Percentiles rank a stretch among this genome's conserved stretches.
Evolutionary conservation across 2,329 filamentous ascomycete species (phyloP).

Genomic region (Xylariaceae sp.): DNA sequence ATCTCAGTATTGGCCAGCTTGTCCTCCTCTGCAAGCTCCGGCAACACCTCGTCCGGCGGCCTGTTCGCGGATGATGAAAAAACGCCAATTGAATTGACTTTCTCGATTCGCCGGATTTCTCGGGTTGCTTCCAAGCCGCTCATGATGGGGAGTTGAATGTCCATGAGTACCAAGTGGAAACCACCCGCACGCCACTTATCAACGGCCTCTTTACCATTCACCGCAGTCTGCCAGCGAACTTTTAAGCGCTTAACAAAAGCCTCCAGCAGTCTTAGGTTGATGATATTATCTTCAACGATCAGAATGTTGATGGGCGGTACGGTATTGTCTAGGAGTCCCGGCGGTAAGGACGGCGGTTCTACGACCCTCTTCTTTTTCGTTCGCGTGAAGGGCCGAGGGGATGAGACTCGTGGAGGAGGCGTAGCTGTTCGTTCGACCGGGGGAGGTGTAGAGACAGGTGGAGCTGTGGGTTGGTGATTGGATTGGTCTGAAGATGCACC

Average conservation of each 20-base stretch:
- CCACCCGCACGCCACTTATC: constrained; percentile 88
- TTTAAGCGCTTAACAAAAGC: constrained; percentile 94
- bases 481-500: constrained; percentile 50
- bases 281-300: constrained; percentile 97
- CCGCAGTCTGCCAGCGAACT: constrained; percentile 94
- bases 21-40: constrained; percentile 58
- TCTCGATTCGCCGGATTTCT: constrained; percentile 84
- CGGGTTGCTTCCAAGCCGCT: constrained; percentile 90
- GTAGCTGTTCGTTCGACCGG: constrained; percentile 55
- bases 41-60: constrained; percentile 43
- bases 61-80: constrained; percentile 66
- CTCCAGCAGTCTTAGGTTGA: constrained; percentile 89
- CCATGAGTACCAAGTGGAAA: constrained; percentile 96
- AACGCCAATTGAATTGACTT: constrained; percentile 87
- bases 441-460: constrained; percentile 45
- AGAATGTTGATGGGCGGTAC: constrained; percentile 96
- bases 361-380: constrained; percentile 49
- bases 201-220: constrained; percentile 90
- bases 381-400: constrained; percentile 44
- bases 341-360: constrained; percentile 44
- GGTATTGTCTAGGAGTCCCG: constrained; percentile 68
- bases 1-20: constrained; percentile 61
- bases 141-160: constrained; percentile 97
- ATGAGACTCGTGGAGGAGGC: constrained; percentile 41
- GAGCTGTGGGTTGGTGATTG: constrained; percentile 42